Base-by-base conservation (phyloP, 345 rosid species). In the Heritiera fomes region DNA sequence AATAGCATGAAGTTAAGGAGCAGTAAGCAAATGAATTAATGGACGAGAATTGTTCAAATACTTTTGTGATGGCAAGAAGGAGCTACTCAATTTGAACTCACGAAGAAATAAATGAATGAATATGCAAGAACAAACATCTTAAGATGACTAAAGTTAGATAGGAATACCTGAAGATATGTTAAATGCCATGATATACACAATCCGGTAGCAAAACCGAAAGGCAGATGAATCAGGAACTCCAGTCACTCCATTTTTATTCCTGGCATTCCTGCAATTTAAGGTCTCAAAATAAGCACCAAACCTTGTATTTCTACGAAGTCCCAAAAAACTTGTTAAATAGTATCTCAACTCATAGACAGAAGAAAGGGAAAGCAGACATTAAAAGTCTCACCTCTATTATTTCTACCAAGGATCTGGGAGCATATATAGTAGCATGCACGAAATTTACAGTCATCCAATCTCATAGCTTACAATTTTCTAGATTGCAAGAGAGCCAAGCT, bases 101-200 rank as follows among this genome's bases (percentile, higher is more conserved):
- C 13, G 34, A 38, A 17, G 40, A 47, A 0, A 30, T 8, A 30
- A 61, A 62, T 32, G 59, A 76, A 45, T 3, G 4, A 76, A 17
- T 28, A 72, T 12, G 8, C 61, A 17, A 7, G 47, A 52, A 71
- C 17, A 0, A 50, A 20, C 7, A 56, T 23, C 45, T 53, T 17
- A 6, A 56, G 10, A 38, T 15, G 11, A 52, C 62, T 14, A 7
- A 64, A 41, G 75, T 46, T 23, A 61, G 77, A 77, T 45, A 47
- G 17, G 59, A 58, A 49, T 84, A 86, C 88, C 88, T 76, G 79
- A 71, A 66, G 62, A 69, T 75, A 49, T 18, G 32, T 82, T 53
- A 75, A 68, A 60, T 68, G 73, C 71, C 76, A 52, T 60, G 81
- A 75, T 56, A 73, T 67, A 68, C 66, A 74, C 75, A 23, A 55